Base-by-base conservation (phyloP, 2,329 filamentous ascomycete genomes). In the Fusarium paranaense region DNA sequence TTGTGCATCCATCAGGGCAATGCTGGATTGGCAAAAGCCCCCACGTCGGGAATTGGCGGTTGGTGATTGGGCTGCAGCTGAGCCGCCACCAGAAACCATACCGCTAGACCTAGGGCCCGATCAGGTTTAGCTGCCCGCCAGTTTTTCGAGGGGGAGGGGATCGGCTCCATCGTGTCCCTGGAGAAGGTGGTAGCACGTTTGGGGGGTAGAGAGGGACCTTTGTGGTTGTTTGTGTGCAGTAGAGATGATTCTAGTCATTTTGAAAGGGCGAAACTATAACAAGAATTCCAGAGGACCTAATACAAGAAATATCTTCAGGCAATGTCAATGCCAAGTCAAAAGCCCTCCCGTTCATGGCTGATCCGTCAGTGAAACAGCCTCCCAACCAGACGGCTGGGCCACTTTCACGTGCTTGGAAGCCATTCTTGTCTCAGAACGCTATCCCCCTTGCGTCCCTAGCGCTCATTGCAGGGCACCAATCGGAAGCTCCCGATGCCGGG, bases 381-480 rank as follows among this genome's bases (percentile, higher is more conserved):
- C 62, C 76, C 68, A 73, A 75, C 76, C 72, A 77, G 66, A 67
- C 65, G 60, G 62, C 45, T 74, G 72, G 76, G 76, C 76, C 76
- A 74, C 52, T 72, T 78, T 78, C 76, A 78, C 76, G 71, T 78
- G 76, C 72, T 69, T 63, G 37, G 71, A 65, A 64, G 61, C 30
- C 58, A 47, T 64, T 60, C 14, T 61, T 62, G 37, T 32, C 45
- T 50, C 30, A n/a, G 33, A 9, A 16, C 30, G 52, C 52, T 58
- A 71, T 14, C 66, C 68, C 30, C 50, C 38, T 32, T 56, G 11
- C 16, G 33, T 1, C 32, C 4, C 35, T 38, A 22, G 47, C 40
- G 65, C 25, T 4, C 16, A 7, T 5, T 22, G 22, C 27, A 22
- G 42, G 20, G 59, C 62, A n/a, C 72, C 62, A 67, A 67, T 76